Base-by-base conservation (phyloP, 2,329 filamentous ascomycete genomes). In the Aspergillus pseudoglaucus region DNA sequence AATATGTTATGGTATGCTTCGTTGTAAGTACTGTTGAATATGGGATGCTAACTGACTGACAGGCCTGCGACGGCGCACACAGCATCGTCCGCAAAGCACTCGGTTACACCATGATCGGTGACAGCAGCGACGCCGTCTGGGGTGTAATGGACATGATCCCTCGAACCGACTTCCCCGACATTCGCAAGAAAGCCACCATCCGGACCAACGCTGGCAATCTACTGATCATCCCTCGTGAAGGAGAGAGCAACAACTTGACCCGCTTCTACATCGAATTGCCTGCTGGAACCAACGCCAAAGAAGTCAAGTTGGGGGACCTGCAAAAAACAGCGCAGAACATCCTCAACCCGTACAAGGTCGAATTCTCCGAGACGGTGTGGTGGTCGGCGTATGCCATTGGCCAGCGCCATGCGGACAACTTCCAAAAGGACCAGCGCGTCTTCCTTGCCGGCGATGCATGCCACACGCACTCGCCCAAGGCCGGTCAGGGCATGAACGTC, bases 301-400 rank as follows among this genome's bases (percentile, higher is more conserved):
- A 74, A 17, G 76, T 84, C 32, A 77, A 64, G 2, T 64, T 82
- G 0, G 71, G 72, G 20, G 71, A 79, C 37, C 65, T 85, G 1
- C 80, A 83, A 47, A 54, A 66, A 3, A 71, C 74, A 0, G 80
- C 80, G 0, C 66, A 69, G 32, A 66, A 64, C 0, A 78, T 84
- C 37, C 77, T 85, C 44, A 52, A 63, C 0, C 81, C 80, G 0
- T 83, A 81, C 47, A 51, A 57, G 0, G 69, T 83, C 52, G 75
- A 81, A 0, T 73, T 81, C 45, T 71, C 71, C 1, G 74, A 77
- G 46, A 82, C 79, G 2, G 59, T 66, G 3, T 88, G 85, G 83
- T 88, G 87, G 69, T 84, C 83, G 41, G 80, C 82, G 39, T 88
- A 87, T 62, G 77, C 82, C 55, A 83, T 87, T 48, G 82, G 83